Evolutionary conservation across 2,329 filamentous ascomycete species (phyloP), one percentile per base, ranked within the genome.

Genomic region (Cytospora piceae): DNA sequence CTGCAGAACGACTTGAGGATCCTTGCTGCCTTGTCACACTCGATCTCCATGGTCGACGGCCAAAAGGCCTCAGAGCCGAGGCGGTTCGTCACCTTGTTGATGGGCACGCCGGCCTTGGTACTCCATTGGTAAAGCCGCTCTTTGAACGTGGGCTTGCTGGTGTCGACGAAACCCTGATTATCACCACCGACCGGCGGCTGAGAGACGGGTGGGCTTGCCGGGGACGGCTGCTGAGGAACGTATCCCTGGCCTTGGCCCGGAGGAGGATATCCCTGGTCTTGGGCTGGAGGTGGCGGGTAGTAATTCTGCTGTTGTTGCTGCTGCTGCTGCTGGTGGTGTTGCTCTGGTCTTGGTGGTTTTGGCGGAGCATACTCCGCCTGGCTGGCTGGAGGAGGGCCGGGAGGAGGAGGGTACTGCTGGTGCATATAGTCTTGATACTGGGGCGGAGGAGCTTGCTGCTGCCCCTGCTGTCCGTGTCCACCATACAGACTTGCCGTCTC

Each of bases 1-100:
- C 84, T 91, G 80, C 89, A 92, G 77, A 93, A 93, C 68, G 87
- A 90, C 73, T 87, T 85, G 58, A 93, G 77, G 58, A 93, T 93
- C 22, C 90, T 81, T 52, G 90, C 90, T 20, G 89, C 89, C 78
- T 93, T 93, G 78, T 93, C 89, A 71, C 86, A 87, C 9, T 64
- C 62, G 12, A 42, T 32, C 9, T 59, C 49, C 31, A 64, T 15
- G 11, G 56, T 49, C 24, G 62, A 42, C 15, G 62, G 56, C 62
- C 62, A 92, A 73, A 92, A 92, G 5, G 90, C 88, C 76, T 93
- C 62, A 17, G 55, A 64, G 6, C 62, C 62, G 12, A 64, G 62
- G 20, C 53, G 88, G 77, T 92, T 90, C 52, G 87, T 89, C 34
- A 92, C 74, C 64, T 82, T 85, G 74, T 92, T 92, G 71, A 92